Evolutionary conservation across 2,329 filamentous ascomycete genomes (phyloP).

Genomic region (Phaeophleospora eucalypticola): DNA sequence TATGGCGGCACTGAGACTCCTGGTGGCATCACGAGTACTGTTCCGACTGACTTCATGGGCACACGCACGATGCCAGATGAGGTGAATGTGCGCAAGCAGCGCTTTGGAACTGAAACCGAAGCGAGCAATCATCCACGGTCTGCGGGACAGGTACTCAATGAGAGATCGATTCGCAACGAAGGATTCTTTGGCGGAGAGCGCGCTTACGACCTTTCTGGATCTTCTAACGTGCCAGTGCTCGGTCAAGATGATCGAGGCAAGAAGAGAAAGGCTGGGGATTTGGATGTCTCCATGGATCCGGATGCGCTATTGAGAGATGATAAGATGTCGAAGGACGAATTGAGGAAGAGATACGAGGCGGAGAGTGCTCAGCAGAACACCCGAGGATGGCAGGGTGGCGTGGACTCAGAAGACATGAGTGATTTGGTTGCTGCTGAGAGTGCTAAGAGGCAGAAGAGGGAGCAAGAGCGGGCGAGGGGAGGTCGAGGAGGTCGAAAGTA

Average conservation of each 20-base stretch:
- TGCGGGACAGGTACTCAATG: constrained; percentile 85
- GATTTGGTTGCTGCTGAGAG: constrained; percentile 96
- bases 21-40: constrained; percentile 71
- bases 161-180: constrained; percentile 77
- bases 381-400: constrained; percentile 58
- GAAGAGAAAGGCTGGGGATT: constrained; percentile 87
- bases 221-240: constrained; percentile 63
- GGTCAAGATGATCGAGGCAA: constrained; percentile 73
- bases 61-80: constrained; percentile 77
- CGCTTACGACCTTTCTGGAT: constrained; percentile 72
- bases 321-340: constrained; percentile 77
- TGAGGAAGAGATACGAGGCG: constrained; percentile 75
- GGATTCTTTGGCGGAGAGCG: constrained; percentile 97
- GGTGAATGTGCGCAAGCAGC: constrained; percentile 84
- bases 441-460: constrained; percentile 82
- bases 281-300: constrained; percentile 87
- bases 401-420: constrained; percentile 80
- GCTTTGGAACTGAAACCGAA: constrained; percentile 82
- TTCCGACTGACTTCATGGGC: constrained; percentile 73
- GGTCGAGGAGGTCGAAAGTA: constrained; percentile 46
- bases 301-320: constrained; percentile 72
- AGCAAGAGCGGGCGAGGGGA: constrained; percentile 61
- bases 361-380: constrained; percentile 56
- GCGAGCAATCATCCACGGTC: constrained; percentile 69
- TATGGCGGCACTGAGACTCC: constrained; percentile 68